Base-by-base conservation (phyloP, 768 basidiomycete genomes). In the Russula sp. region DNA sequence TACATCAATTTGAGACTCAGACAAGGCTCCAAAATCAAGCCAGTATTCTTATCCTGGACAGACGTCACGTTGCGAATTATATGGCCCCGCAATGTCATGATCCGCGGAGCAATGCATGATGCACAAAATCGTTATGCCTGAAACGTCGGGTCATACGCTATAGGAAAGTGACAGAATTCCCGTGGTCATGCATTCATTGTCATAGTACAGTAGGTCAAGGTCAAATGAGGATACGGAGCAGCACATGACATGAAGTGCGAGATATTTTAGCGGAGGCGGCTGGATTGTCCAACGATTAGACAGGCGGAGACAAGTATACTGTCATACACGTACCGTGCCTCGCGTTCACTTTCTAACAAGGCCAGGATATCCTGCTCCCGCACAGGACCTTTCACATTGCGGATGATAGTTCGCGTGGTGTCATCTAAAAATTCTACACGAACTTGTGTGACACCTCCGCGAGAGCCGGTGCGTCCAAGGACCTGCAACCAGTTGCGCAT, bases 371-470 rank as follows among this genome's bases (percentile, higher is more conserved):
- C 97, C 77, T 94, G 85, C 79, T 94, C 90, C 68, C 92, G 82
- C 65, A 98, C 95, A 66, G 97, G 96, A 0, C 97, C 97, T 79
- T 98, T 98, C 70, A 98, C 96, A 80, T 99, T 99, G 59, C 96
- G 92, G 78, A 98, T 96, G 78, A 99, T 97, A 70, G 92, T 89
- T 72, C 96, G 90, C 69, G 87, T 85, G 61, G 91, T 86, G 76
- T 98, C 95, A 76, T 98, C 96, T 90, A 98, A 88, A 82, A 99
- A 97, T 76, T 98, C 97, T 70, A 99, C 97, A 70, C 96, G 93
- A 79, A 98, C 95, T 82, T 98, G 95, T 66, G 94, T 98, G 73
- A 98, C 94, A 81, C 96, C 96, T 80, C 96, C 96, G 76, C 96
- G 92, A 72, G 95, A 98, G 67, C 96, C 96, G 75, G 97, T 99